Percentiles rank a stretch among this genome's conserved stretches.
phyloP scores from a whole-genome alignment of 108 stramenopile genomes.

The Nannochloropsis salina region DNA sequence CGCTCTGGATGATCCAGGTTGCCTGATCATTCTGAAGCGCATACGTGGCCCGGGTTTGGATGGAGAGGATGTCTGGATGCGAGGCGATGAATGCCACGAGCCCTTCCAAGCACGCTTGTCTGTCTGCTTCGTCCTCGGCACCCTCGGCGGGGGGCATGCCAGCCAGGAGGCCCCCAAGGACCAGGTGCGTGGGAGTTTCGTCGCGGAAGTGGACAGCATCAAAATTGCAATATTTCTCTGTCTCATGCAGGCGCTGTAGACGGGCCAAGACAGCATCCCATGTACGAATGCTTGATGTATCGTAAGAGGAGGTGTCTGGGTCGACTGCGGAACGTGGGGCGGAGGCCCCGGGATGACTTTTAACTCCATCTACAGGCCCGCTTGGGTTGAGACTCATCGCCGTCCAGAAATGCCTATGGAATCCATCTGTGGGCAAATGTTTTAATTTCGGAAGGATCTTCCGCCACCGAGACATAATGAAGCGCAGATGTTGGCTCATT shows the following conservation, averaged over 20 bases:
- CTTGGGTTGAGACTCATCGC: too few species aligned
- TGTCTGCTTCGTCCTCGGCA: not conserved
- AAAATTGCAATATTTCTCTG: not conserved
- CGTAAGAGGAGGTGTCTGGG: not conserved
- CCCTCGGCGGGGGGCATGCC: not conserved
- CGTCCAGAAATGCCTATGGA: not conserved
- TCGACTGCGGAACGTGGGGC: too few species aligned
- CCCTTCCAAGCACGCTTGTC: constrained; percentile 5
- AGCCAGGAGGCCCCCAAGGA: not conserved
- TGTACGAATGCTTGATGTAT: not conserved
- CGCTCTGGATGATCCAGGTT: not conserved
- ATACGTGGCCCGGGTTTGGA: not conserved
- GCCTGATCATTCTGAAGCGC: not conserved
- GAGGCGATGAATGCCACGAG: constrained; percentile 1
- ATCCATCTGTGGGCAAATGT: not conserved
- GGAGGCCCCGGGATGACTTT: too few species aligned
- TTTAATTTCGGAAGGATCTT: constrained; percentile 13
- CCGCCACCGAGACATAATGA: not conserved
- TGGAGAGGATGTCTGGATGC: constrained; percentile 5
- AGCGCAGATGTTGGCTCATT: not conserved
- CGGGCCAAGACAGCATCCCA: constrained; percentile 7
- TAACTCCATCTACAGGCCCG: too few species aligned
- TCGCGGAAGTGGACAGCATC: not conserved
- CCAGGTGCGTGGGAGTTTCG: not conserved
- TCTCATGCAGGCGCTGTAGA: not conserved